Evolutionary conservation across 1,284 basidiomycete genomes (phyloP).

Genomic region (Trichosporon sp.): DNA sequence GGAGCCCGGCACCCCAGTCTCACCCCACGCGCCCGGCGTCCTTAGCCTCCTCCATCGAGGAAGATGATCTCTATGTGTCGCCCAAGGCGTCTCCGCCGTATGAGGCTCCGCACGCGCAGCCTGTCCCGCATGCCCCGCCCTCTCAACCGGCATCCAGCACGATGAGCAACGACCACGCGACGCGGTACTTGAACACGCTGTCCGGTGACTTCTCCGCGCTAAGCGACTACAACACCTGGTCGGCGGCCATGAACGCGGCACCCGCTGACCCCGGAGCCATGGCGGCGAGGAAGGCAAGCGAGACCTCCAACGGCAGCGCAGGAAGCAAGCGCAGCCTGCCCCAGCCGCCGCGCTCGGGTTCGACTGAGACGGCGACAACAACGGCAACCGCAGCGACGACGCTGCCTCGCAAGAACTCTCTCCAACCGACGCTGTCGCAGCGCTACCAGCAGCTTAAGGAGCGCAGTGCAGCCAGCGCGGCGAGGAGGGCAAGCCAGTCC

Average conservation of each 20-base stretch:
- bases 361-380: not conserved
- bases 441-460: constrained; percentile 18
- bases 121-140: not conserved
- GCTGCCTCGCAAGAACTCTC: not conserved
- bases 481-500: constrained; percentile 5
- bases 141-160: not conserved
- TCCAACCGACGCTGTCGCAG: constrained; percentile 11
- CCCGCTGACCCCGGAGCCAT: not conserved
- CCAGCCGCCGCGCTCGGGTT: not conserved
- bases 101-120: no score
- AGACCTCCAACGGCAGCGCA: not conserved
- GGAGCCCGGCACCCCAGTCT: not conserved
- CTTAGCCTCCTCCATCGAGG: not conserved
- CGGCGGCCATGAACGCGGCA: not conserved
- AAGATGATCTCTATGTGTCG: constrained; percentile 12
- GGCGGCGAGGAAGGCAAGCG: not conserved
- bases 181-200: not conserved
- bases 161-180: not conserved
- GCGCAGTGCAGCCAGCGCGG: not conserved
- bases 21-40: not conserved
- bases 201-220: not conserved
- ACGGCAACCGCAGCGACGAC: not conserved
- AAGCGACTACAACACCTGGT: constrained; percentile 17
- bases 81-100: constrained; percentile 1
- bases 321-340: constrained; percentile 12